A percentile compares a stretch with the other conserved stretches of the same genome.
phyloP scores from a whole-genome alignment of 192 early-diverging fungal genomes.

The Entomortierella chlamydospora region DNA sequence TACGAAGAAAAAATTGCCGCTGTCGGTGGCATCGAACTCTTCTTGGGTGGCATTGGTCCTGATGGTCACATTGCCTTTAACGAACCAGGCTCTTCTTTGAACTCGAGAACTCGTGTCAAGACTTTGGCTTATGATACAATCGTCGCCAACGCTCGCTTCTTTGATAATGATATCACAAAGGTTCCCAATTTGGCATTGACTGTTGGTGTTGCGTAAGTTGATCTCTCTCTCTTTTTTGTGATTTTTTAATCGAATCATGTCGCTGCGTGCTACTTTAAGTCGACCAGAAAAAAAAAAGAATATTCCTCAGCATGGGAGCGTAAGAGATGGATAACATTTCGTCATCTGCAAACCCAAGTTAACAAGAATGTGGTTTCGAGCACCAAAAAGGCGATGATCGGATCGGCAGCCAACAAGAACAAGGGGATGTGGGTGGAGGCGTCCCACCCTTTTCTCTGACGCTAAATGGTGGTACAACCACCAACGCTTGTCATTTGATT shows the following conservation, averaged over 20 bases:
- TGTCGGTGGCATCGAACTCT: conserved; percentile 87
- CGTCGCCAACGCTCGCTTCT: conserved; percentile 87
- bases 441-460: too few species aligned
- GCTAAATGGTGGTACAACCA: too few species aligned
- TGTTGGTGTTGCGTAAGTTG: conserved; percentile 78
- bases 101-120: conserved; percentile 84
- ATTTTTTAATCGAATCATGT: neutral
- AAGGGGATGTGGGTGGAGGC: too few species aligned
- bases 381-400: too few species aligned
- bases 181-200: conserved; percentile 91
- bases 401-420: too few species aligned
- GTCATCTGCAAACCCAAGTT: conserved; percentile 68
- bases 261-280: too few species aligned
- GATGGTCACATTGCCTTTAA: conserved; percentile 95
- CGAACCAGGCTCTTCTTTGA: conserved; percentile 88
- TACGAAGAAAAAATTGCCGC: conserved; percentile 83
- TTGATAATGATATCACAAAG: conserved; percentile 84
- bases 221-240: neutral
- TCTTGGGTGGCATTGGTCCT: conserved; percentile 89
- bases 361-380: too few species aligned
- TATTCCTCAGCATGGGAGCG: too few species aligned
- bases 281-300: too few species aligned
- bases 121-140: conserved; percentile 91
- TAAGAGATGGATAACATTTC: neutral
- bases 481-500: too few species aligned